A percentile compares a stretch with the other conserved stretches of the same genome.
Evolutionary conservation across 2,329 filamentous ascomycete species (phyloP).

Genomic region (Lachnellula hyalina): DNA sequence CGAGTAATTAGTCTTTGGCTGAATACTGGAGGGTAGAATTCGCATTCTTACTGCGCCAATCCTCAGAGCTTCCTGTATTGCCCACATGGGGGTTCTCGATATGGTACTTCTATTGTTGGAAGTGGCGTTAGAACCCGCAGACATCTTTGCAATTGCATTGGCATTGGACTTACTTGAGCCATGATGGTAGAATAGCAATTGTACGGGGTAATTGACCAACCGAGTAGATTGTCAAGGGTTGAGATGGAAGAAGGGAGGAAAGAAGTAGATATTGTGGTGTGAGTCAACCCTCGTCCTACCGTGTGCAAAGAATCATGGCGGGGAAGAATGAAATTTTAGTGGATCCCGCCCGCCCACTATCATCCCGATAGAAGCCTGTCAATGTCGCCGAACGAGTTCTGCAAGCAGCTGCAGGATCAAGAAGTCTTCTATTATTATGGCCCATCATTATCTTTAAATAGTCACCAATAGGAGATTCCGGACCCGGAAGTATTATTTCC

Average conservation of each 20-base stretch:
- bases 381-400: too few relatives aligned
- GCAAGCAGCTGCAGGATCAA: too few relatives aligned
- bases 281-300: background rate
- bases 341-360: too few relatives aligned
- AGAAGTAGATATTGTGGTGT: background rate
- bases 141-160: too few relatives aligned
- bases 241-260: background rate
- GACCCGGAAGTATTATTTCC: too few relatives aligned
- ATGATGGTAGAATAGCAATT: conserved; percentile 3
- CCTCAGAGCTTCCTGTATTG: conserved; percentile 67
- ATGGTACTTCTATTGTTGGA: conserved; percentile 52
- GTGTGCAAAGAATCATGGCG: background rate
- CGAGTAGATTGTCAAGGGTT: background rate
- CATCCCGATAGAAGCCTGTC: too few relatives aligned
- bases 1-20: conserved; percentile 21
- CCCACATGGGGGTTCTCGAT: conserved; percentile 76
- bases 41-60: conserved; percentile 69
- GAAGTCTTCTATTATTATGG: too few relatives aligned
- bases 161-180: conserved; percentile 13
- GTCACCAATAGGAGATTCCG: too few relatives aligned
- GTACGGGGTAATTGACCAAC: background rate
- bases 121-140: conserved; percentile 11
- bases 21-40: conserved; percentile 5
- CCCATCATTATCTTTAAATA: too few relatives aligned
- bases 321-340: background rate